Evolutionary conservation across 2,329 filamentous ascomycete genomes (phyloP).

Genomic region (Penicillium occitanis): DNA sequence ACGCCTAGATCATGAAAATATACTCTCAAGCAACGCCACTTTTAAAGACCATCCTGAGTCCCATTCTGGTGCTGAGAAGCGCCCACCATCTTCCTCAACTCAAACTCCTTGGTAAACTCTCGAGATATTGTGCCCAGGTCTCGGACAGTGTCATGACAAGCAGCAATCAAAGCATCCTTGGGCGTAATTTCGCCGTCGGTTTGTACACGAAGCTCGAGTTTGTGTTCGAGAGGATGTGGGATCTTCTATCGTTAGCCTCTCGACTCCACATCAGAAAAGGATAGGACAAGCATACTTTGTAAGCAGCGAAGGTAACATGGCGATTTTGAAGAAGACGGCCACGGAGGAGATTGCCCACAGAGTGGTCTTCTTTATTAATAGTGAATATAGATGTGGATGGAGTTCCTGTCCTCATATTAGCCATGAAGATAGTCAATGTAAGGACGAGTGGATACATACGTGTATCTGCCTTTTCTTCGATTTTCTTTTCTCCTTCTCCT

Average conservation of each 20-base stretch:
- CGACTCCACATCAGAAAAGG: background rate
- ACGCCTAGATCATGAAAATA: constrained; percentile 5
- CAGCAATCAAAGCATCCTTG: constrained; percentile 80
- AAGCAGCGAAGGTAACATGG: constrained; percentile 85
- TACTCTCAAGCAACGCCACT: background rate
- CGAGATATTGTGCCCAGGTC: constrained; percentile 77
- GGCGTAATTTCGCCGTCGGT: constrained; percentile 86
- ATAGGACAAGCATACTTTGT: constrained; percentile 64
- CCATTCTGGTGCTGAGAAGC: constrained; percentile 54
- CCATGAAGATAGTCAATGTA: background rate
- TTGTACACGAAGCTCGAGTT: constrained; percentile 76
- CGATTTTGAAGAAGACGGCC: constrained; percentile 81
- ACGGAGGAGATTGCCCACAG: constrained; percentile 83
- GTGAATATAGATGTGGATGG: constrained; percentile 94
- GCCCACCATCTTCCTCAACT: constrained; percentile 80
- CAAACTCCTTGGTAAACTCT: constrained; percentile 90
- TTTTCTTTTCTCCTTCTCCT: constrained; percentile 85
- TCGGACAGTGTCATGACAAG: constrained; percentile 78
- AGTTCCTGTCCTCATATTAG: constrained; percentile 61
- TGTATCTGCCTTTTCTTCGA: constrained; percentile 82
- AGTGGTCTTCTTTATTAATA: constrained; percentile 96
- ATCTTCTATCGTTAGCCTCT: constrained; percentile 33
- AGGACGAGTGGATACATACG: constrained; percentile 59
- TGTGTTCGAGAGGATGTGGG: constrained; percentile 48
- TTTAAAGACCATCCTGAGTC: constrained; percentile 22